Evolutionary conservation across 2,329 filamentous ascomycete genomes (phyloP).

Genomic region (Verruconis gallopava): DNA sequence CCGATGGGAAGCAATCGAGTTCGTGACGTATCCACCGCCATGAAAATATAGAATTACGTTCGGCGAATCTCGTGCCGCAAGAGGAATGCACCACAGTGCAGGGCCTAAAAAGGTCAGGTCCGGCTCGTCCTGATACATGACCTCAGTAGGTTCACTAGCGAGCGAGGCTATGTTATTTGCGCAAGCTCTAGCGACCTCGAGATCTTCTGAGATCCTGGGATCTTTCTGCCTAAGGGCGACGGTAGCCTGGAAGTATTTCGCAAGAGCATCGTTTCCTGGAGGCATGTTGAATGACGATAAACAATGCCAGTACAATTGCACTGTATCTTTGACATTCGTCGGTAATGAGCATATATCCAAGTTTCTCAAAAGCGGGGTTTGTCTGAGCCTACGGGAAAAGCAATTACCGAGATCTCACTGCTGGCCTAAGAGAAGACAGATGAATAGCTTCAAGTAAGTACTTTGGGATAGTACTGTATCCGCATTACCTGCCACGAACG

Average conservation of each 20-base stretch:
- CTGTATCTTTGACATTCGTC: too few relatives aligned
- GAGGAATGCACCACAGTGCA: conserved; percentile 1
- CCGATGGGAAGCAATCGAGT: background rate
- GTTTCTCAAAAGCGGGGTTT: too few relatives aligned
- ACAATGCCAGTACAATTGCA: too few relatives aligned
- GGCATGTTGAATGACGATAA: background rate
- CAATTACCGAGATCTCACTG: too few relatives aligned
- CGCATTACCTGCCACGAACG: too few relatives aligned
- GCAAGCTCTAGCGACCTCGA: background rate
- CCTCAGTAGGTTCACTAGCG: background rate
- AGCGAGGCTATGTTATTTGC: background rate
- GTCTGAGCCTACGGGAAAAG: too few relatives aligned
- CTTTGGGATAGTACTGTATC: too few relatives aligned
- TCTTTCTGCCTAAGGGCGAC: background rate
- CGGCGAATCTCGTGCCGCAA: background rate
- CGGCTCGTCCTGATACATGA: conserved; percentile 2
- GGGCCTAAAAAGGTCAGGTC: background rate
- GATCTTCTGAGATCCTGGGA: background rate
- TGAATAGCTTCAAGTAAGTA: too few relatives aligned
- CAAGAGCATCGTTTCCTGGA: background rate
- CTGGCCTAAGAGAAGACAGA: too few relatives aligned
- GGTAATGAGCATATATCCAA: too few relatives aligned
- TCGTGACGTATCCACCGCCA: conserved; percentile 3
- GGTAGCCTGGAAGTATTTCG: background rate
- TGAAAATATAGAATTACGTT: conserved; percentile 8